Base-by-base conservation (phyloP, 2,329 filamentous ascomycete genomes). In the Epichloe scottii region DNA sequence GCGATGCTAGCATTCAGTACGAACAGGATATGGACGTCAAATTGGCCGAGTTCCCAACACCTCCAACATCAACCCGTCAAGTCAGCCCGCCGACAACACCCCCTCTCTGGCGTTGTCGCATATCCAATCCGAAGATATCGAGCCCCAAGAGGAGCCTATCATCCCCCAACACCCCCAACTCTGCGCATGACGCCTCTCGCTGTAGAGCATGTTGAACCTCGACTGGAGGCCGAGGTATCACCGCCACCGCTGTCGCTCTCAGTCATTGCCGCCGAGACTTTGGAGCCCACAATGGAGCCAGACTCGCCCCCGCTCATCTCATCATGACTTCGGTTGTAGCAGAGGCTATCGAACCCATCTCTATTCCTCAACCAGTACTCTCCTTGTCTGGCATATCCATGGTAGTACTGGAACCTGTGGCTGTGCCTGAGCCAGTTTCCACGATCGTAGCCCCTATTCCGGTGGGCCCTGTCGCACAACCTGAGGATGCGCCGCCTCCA, bases 11-110 rank as follows among this genome's bases (percentile, higher is more conserved):
- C 51, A 71, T 73, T 10, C 76, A 79, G 55, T 68, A 74, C 54
- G 74, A 77, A 41, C 61, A 62, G 14, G 71, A 74, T 23, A 70
- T 79, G 61, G 72, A 72, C 17, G 70, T 73, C 51, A 77, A 74
- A 57, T 65, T 81, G 46, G 71, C 72, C 15, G 71, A 73, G 56
- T 79, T 80, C 66, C 76, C 77, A 2, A 68, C 73, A 12, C 77
- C 78, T 4, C 77, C 77, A 1, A 67, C 67, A 0, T 69, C 71
- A n/a, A 59, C 67, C 3, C 59, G 63, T 1, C 60, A 46, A n/a
- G 37, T 59, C 5, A 60, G 68, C 39, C 50, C 64, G 19, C 59
- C 64, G 1, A 57, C 63, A 10, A 59, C 61, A 1, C 66, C 69
- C 4, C 58, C 63, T 0, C 63, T 0, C 63, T 78, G 33, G 68